Evolutionary conservation across 108 stramenopile genomes (phyloP), one percentile per base, ranked within the genome.

Genomic region (Cyclotella atomus): DNA sequence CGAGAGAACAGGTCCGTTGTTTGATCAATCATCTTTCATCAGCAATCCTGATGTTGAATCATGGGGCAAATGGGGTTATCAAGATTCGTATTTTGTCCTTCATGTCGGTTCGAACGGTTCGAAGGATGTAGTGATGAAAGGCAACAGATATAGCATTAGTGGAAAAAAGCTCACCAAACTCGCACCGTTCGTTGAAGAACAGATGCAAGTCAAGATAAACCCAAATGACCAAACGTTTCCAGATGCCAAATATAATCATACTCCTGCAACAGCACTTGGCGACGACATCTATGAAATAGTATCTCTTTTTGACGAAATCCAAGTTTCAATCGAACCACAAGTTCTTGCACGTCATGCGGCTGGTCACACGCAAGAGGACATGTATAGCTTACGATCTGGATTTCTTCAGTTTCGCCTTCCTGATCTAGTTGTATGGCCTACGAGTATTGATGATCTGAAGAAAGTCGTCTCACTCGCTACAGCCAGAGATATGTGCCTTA

Each of bases 21-120:
- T 70, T 59, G 16, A 45, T 44, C 52, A 12, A 41, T 30, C 53
- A 38, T 34, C 14, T 61, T 61, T 25, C 8, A 6, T 14, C 29
- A 46, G 14, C 45, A 44, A 71, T 65, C 53, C 64, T 17, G 30
- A 70, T 59, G n/a, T 46, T 28, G 95, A 95, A 81, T 68, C 84
- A 29, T 86, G 91, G 41, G 95, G 95, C 15, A 85, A 89, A 55
- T 96, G 92, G 95, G 95, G 95, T 9, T 96, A 88, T 70, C 29
- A 65, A 46, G 95, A 94, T 59, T 89, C 89, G 20, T 79, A 73
- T 17, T 96, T 96, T 67, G 86, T 91, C 27, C 43, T 90, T 33
- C 68, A 86, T 63, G 60, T 68, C 17, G 28, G 36, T 9, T 59
- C 74, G 5, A 68, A 77, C 34, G 88, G 90, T 33, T 64, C 68